phyloP scores from a whole-genome alignment of 2,329 filamentous ascomycete species.

The Ambrosiella beaveri region DNA sequence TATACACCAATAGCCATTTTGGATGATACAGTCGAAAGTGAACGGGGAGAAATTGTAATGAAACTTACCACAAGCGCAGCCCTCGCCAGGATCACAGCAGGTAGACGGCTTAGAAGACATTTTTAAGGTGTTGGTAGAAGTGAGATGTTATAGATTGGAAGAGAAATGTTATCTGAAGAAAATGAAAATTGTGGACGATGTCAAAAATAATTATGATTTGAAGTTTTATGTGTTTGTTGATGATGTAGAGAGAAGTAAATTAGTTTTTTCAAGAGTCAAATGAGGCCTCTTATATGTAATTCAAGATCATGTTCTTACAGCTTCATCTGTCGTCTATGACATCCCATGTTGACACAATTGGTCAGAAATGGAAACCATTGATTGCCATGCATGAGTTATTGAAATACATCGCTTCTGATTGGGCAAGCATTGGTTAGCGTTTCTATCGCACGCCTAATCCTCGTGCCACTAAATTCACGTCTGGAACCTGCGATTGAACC shows the following conservation, averaged over 20 bases:
- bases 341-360: conserved; percentile 2
- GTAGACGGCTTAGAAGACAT: conserved; percentile 22
- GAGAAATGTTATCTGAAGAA: neutral
- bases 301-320: conserved; percentile 1
- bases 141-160: neutral
- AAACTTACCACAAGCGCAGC: conserved; percentile 40
- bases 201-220: neutral
- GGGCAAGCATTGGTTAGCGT: conserved; percentile 2
- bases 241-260: neutral
- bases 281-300: conserved; percentile 8
- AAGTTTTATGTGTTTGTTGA: neutral
- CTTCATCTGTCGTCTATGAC: conserved; percentile 3
- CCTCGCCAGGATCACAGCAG: conserved; percentile 38
- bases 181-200: neutral
- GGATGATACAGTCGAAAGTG: neutral
- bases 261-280: neutral
- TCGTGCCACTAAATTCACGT: conserved; percentile 4
- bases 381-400: conserved; percentile 10
- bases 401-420: conserved; percentile 13
- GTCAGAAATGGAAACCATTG: conserved; percentile 6
- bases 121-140: neutral
- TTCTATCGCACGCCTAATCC: neutral
- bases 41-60: neutral
- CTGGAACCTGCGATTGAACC: neutral
- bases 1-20: neutral